Base-by-base conservation (phyloP, 2,329 filamentous ascomycete genomes). In the Monilinia fructigena region DNA sequence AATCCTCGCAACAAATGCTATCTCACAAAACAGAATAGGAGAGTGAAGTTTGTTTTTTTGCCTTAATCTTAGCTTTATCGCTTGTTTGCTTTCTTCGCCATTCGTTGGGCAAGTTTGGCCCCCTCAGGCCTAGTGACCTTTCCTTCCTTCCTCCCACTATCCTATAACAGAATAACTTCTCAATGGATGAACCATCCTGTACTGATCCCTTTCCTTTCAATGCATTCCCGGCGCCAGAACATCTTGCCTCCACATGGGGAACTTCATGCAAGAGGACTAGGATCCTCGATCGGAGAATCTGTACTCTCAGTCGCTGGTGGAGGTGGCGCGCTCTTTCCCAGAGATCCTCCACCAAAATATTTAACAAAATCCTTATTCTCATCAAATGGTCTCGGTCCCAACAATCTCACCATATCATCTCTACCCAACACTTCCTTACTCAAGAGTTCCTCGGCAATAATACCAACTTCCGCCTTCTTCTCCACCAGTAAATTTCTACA, bases 401-500 rank as follows among this genome's bases (percentile, higher is more conserved):
- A 82, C 66, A 99, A 81, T 38, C 95, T 84, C 61, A 98, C 87
- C 85, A 98, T 89, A 78, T 99, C 95, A 74, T 99, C 95, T 66
- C 95, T 85, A 45, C 89, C 88, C 28, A 99, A 84, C 74, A 97
- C 89, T 80, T 99, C 95, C 85, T 97, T 97, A 74, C 82, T 86
- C 70, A 99, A 82, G 67, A 99, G 82, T 80, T 99, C 95, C 81
- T 99, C 93, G 0, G 95, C 95, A 6, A 99, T 87, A 50, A 97
- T 81, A 3, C 92, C 92, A 47, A 99, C 85, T 79, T 98, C 92
- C 73, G 85, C 83, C 83, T 96, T 95, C 87, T 92, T 96, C 80
- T 90, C 89, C 2, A 84, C 85, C 62, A 99, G 83, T 35, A 99
- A 85, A 55, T 91, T 86, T 75, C 86, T 88, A 83, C 95, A 99